Evolutionary conservation across 2,329 filamentous ascomycete species (phyloP).

Genomic region (Colletotrichum navitas): DNA sequence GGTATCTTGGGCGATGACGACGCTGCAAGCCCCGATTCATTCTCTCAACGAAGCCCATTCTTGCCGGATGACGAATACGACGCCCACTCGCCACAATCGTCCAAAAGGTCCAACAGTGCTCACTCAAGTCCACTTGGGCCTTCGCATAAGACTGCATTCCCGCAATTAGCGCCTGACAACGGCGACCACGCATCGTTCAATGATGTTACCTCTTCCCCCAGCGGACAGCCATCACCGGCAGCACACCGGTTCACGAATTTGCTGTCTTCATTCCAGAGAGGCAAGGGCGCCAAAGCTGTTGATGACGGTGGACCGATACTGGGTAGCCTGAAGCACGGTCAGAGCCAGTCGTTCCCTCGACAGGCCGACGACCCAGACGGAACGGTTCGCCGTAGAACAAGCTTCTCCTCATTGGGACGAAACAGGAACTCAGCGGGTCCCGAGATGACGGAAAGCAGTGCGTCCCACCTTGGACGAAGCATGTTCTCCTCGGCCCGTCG

Average conservation of each 20-base stretch:
- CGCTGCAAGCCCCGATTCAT: constrained; percentile 57
- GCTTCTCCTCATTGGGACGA: constrained; percentile 70
- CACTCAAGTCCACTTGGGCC: constrained; percentile 74
- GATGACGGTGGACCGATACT: constrained; percentile 71
- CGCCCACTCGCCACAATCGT: constrained; percentile 72
- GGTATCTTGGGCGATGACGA: constrained; percentile 75
- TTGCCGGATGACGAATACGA: constrained; percentile 56
- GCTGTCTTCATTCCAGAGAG: constrained; percentile 72
- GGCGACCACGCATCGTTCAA: constrained; percentile 59
- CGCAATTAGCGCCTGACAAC: constrained; percentile 60
- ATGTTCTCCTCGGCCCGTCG: constrained; percentile 53
- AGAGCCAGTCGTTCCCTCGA: constrained; percentile 83
- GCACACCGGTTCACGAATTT: constrained; percentile 61
- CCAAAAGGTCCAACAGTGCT: constrained; percentile 66
- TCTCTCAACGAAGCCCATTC: constrained; percentile 52
- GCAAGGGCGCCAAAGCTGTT: constrained; percentile 68
- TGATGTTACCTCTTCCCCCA: constrained; percentile 57
- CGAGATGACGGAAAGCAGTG: constrained; percentile 55
- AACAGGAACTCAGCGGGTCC: constrained; percentile 64
- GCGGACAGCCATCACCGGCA: constrained; percentile 49
- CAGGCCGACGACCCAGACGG: constrained; percentile 68
- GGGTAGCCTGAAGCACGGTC: constrained; percentile 76
- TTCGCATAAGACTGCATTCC: constrained; percentile 68
- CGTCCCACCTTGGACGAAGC: constrained; percentile 29
- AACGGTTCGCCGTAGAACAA: constrained; percentile 68